Evolutionary conservation across 1,284 basidiomycete species (phyloP), one percentile per base, ranked within the genome.

Genomic region (Pyrrhoderma noxium): DNA sequence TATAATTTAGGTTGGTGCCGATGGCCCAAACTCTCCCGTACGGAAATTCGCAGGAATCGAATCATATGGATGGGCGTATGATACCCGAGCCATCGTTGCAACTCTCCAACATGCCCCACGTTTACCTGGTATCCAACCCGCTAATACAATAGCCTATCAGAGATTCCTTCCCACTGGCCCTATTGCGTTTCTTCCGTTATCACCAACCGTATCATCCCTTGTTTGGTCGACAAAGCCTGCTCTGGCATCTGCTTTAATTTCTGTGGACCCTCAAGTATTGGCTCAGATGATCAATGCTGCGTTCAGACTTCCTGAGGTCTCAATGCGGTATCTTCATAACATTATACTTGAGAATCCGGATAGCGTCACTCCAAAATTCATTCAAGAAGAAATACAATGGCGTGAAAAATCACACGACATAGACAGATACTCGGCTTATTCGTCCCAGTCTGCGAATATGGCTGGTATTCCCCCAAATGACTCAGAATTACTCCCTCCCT

Each of bases 141-240:
- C 82, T 1, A 91, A 90, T 62, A 83, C 81, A 16, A 89, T 85
- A 1, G 94, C 93, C 0, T 98, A 89, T 67, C 96, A 99, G 68
- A 77, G 95, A 22, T 99, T 99, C 73, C 77, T 99, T 27, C 89
- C 94, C 0, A 93, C 92, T 2, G 95, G 96, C 0, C 95, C 96
- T 0, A 85, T 99, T 43, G 95, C 94, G 0, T 98, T 95, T 70
- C 77, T 98, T 11, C 94, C 91, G 0, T 77, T 83, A 59, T 93
- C 88, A 0, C 72, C 83, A 1, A 84, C 80, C 0, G 70, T 76
- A 0, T 93, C 89, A 3, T 95, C 94, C 1, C 76, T 99, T 53
- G 96, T 98, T 3, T 99, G 96, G 96, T 94, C 93, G 9, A 94
- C 92, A 1, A 82, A 77, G 50, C 92, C 93, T 0, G 62, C 72